A percentile compares a stretch with the other conserved stretches of the same genome.
Evolutionary conservation across 139 green algal genomes (phyloP).

Genomic region (Tetraselmis chui): DNA sequence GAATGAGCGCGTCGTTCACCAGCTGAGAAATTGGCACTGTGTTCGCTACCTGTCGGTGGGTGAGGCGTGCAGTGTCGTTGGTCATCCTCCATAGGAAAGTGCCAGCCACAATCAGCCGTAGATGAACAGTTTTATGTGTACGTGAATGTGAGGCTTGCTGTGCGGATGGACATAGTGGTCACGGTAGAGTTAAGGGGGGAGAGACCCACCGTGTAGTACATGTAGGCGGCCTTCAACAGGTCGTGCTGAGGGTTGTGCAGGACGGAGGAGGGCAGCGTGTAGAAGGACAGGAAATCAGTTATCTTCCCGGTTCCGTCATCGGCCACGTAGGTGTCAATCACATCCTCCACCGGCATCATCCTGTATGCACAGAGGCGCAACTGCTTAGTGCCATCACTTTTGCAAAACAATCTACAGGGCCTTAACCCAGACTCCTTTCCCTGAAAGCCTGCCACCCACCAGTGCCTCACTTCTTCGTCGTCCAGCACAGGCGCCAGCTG

Average conservation of each 20-base stretch:
- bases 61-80: no score
- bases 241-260: slow-evolving; percentile 80
- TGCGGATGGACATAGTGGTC: no score
- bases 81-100: no score
- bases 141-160: no score
- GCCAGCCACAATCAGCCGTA: no score
- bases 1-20: slow-evolving; percentile 83
- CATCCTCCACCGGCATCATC: slow-evolving; percentile 52
- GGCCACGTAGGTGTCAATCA: slow-evolving; percentile 88
- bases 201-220: slow-evolving; percentile 82
- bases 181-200: no score
- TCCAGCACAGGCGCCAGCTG: slow-evolving; percentile 58
- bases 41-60: slow-evolving; percentile 12
- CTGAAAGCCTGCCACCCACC: slow-evolving; percentile 39
- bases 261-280: slow-evolving; percentile 85
- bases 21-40: slow-evolving; percentile 20
- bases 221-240: slow-evolving; percentile 86
- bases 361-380: slow-evolving; percentile 20
- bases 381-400: no score
- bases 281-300: slow-evolving; percentile 92
- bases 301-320: slow-evolving; percentile 54
- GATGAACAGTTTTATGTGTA: no score
- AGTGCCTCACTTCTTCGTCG: slow-evolving; percentile 84
- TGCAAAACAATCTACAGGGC: no score
- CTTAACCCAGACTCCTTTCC: neutral